Evolutionary conservation across 148 eudicot genomes (phyloP).

Genomic region (Rhododendron mucronatum): DNA sequence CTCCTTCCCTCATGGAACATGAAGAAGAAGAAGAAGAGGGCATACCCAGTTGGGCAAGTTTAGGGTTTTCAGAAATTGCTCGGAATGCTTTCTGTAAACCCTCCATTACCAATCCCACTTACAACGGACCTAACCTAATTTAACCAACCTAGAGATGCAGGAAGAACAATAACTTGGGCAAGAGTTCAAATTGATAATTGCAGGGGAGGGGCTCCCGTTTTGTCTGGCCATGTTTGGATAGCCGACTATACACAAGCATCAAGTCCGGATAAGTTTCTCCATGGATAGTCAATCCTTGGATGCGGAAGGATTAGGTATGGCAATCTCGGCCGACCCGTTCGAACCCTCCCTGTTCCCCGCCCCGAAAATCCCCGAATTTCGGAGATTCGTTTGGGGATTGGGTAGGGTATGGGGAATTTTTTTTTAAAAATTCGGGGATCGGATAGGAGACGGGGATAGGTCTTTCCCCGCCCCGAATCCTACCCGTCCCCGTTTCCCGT

Average conservation of each 20-base stretch:
- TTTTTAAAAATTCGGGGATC: too few relatives aligned
- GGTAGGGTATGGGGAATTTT: too few relatives aligned
- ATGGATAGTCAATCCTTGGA: neutral
- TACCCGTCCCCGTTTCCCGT: too few relatives aligned
- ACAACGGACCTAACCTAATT: neutral
- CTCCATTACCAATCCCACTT: slow-evolving; percentile 28
- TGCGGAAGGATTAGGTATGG: too few relatives aligned
- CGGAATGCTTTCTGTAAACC: slow-evolving; percentile 32
- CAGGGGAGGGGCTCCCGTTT: neutral
- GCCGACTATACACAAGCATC: neutral
- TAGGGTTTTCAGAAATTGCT: slow-evolving; percentile 23
- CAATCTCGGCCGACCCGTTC: too few relatives aligned
- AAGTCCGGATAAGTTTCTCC: neutral
- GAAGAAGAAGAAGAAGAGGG: slow-evolving; percentile 19
- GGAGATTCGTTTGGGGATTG: too few relatives aligned
- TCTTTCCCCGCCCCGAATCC: too few relatives aligned
- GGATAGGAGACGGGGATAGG: too few relatives aligned
- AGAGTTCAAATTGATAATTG: neutral
- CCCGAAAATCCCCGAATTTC: too few relatives aligned
- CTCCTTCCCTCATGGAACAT: neutral
- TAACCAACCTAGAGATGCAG: neutral
- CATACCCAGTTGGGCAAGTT: slow-evolving; percentile 4
- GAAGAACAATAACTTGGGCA: neutral
- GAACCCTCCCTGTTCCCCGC: too few relatives aligned
- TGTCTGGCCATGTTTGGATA: neutral